These are phyloP conservation scores for Phytophthora megakarya DNA, from an alignment of 352 stramenopile species.

Conservation along the genomic window DNA sequence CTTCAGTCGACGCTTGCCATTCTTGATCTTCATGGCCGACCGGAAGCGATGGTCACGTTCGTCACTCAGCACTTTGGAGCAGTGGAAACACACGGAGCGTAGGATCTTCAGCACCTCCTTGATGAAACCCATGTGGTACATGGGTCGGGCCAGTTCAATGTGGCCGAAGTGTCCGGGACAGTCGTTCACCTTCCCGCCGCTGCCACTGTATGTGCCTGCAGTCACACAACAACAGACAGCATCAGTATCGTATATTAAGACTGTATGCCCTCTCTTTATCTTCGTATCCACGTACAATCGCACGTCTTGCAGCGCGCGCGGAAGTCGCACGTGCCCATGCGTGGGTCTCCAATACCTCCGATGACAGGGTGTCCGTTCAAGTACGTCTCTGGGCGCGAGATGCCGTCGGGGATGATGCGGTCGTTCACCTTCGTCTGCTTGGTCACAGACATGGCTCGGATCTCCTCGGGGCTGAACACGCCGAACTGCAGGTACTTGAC, in stretches of 20 bases:
- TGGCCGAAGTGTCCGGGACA: slow-evolving; percentile 99
- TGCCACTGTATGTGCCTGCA: slow-evolving; percentile 87
- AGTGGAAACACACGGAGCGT: slow-evolving; percentile 97
- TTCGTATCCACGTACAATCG: slow-evolving; percentile 68
- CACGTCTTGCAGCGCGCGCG: slow-evolving; percentile 91
- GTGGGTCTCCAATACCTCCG: slow-evolving; percentile 97
- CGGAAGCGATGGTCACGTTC: slow-evolving; percentile 86
- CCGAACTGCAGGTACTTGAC: slow-evolving; percentile 99
- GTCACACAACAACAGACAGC: slow-evolving; percentile 4
- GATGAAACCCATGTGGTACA: slow-evolving; percentile 99
- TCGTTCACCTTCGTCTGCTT: slow-evolving; percentile 98
- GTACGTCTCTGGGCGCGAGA: slow-evolving; percentile 91
- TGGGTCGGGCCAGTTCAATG: slow-evolving; percentile 96
- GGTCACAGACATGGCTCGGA: slow-evolving; percentile 96
- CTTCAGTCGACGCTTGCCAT: slow-evolving; percentile 92
- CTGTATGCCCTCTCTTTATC: not conserved
- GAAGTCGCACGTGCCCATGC: slow-evolving; percentile 95
- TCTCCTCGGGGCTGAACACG: slow-evolving; percentile 97
- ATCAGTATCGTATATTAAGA: slow-evolving; percentile 12
- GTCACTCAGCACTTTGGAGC: slow-evolving; percentile 94
- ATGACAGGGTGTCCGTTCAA: slow-evolving; percentile 96
- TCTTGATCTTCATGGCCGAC: slow-evolving; percentile 86
- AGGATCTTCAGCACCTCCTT: slow-evolving; percentile 95
- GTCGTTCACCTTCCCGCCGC: slow-evolving; percentile 94
- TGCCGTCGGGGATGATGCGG: slow-evolving; percentile 95